Percentiles rank a stretch among this genome's conserved stretches.
These are phyloP conservation scores for Bipolaris gigantea DNA, from an alignment of 2,329 filamentous ascomycete genomes.

Conservation along the genomic window DNA sequence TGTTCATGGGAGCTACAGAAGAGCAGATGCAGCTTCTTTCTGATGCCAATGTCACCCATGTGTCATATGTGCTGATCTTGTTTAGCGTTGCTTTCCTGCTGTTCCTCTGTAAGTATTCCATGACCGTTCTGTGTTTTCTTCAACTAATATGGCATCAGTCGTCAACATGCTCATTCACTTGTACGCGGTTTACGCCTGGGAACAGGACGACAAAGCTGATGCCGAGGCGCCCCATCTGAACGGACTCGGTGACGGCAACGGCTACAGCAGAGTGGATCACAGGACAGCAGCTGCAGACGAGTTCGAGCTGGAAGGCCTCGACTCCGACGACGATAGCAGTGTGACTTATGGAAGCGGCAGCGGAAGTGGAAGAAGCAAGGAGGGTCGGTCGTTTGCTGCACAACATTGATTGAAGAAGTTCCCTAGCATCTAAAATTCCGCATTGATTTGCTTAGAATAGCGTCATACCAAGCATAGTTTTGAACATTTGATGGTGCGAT, in stretches of 20 bases:
- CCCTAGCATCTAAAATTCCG: not conserved
- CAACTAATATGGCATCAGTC: constrained; percentile 51
- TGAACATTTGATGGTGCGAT: not conserved
- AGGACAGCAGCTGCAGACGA: constrained; percentile 81
- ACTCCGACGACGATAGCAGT: constrained; percentile 79
- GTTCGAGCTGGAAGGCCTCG: constrained; percentile 88
- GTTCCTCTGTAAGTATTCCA: constrained; percentile 69
- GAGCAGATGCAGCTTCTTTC: constrained; percentile 86
- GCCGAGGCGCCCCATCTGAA: constrained; percentile 40
- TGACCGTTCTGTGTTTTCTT: fast-evolving
- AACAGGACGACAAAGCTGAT: constrained; percentile 42
- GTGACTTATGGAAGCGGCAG: constrained; percentile 9
- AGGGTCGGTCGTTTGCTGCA: constrained; percentile 22
- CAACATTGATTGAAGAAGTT: constrained; percentile 12
- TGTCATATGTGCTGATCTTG: constrained; percentile 88
- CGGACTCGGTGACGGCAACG: constrained; percentile 25
- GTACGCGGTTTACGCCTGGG: constrained; percentile 68
- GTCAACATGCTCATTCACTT: constrained; percentile 82
- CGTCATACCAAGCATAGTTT: not conserved
- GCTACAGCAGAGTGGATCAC: constrained; percentile 55
- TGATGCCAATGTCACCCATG: constrained; percentile 76
- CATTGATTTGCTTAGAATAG: not conserved
- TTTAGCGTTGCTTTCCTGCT: constrained; percentile 88
- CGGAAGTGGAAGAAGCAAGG: constrained; percentile 21
- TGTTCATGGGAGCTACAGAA: constrained; percentile 97